Base-by-base conservation (phyloP, 1,284 basidiomycete species). In the Quambalaria eucalypti region DNA sequence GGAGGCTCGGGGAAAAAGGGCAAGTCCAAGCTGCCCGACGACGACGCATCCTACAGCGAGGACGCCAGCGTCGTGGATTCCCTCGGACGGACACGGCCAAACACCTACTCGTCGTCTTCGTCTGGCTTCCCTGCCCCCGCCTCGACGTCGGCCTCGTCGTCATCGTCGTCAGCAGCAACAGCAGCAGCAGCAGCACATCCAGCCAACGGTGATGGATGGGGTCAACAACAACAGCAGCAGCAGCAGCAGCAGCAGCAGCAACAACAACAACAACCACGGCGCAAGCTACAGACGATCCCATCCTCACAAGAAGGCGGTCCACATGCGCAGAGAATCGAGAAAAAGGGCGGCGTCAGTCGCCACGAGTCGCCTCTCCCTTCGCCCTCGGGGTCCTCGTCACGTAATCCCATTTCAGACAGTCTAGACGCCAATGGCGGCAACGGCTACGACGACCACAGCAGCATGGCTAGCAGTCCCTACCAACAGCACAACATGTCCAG, bases 1-100 rank as follows among this genome's bases (percentile, higher is more conserved):
- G 69, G 71, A 33, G 66, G 64, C 31, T 68, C 68, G 14, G 69
- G 68, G 49, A 65, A 65, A 25, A 69, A 69, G 55, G 64, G 66
- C 50, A 69, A 70, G 52, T 61, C 65, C 28, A 71, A 71, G 40
- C 31, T 59, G 4, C 57, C 56, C 16, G 68, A 69, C 28, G 55
- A 38, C 31, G 56, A 63, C 44, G 61, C 39, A 1, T n/a, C 25
- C 26, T 28, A 36, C 8, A 56, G 52, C 48, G 61, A 59, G 30
- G 68, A 67, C 51, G 65, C 53, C 52, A 54, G 50, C 52, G 57
- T 23, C 30, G 56, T 31, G 52, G 61, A 33, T 51, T 50, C 59
- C 29, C 53, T 55, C 16, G 52, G 56, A 21, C 36, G 36, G 21
- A 48, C 30, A 36, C 21, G 7, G 12, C 30, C 25, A 33, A 50